Conservation (phyloP, 2,329 filamentous ascomycete genomes). For the Mycosphaerella arachidis region DNA sequence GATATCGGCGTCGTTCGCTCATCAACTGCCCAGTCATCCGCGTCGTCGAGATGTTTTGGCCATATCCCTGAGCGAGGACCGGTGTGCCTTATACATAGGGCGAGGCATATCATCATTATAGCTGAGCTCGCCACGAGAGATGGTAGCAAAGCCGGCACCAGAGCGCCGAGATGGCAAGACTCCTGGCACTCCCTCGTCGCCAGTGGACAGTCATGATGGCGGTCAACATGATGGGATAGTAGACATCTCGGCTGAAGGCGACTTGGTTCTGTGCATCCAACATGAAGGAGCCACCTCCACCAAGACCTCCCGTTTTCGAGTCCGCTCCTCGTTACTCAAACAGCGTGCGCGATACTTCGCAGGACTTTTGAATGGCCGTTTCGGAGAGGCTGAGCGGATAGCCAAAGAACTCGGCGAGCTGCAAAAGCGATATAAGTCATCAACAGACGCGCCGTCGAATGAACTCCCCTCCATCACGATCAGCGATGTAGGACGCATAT, state of each 20-base stretch:
- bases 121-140: not conserved
- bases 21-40: not conserved
- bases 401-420: slow-evolving; percentile 50
- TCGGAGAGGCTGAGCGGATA: slow-evolving; percentile 59
- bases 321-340: slow-evolving; percentile 54
- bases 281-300: slow-evolving; percentile 54
- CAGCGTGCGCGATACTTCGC: slow-evolving; percentile 65
- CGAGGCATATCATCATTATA: not conserved
- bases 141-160: not conserved
- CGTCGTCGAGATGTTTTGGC: slow-evolving; percentile 44
- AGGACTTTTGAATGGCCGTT: slow-evolving; percentile 59
- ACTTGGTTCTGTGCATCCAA: slow-evolving; percentile 62
- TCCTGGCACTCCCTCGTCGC: not conserved
- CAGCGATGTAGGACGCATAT: slow-evolving; percentile 65
- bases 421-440: slow-evolving; percentile 43
- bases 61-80: slow-evolving; percentile 41
- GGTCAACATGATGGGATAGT: slow-evolving; percentile 32
- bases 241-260: slow-evolving; percentile 54
- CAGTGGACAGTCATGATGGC: not conserved
- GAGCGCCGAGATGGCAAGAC: not conserved
- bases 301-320: slow-evolving; percentile 61
- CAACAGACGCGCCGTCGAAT: slow-evolving; percentile 38
- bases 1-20: not conserved
- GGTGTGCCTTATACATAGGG: not conserved
- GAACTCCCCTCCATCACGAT: slow-evolving; percentile 63